Evolutionary conservation across 1,139 yeast species (phyloP).

Genomic region (Eremothecium gossypii): DNA sequence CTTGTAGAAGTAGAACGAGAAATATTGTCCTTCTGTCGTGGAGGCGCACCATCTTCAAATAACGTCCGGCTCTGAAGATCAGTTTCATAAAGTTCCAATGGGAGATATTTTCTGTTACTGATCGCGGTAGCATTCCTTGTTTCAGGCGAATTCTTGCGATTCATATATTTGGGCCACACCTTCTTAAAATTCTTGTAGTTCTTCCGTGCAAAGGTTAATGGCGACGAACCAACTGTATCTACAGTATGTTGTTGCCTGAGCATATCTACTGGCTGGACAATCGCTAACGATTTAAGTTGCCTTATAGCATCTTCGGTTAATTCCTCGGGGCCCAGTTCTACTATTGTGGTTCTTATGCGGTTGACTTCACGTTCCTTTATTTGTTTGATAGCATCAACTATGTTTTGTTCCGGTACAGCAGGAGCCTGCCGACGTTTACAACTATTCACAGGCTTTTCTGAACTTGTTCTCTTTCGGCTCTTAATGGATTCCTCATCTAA

Average conservation of each 20-base stretch:
- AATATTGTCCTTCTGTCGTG: slow-evolving; percentile 4
- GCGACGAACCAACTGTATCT: neutral
- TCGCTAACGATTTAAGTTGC: slow-evolving; percentile 25
- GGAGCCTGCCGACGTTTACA: neutral
- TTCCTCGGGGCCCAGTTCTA: slow-evolving; percentile 21
- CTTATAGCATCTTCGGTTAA: slow-evolving; percentile 28
- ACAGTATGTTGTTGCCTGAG: slow-evolving; percentile 8
- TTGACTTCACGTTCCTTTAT: slow-evolving; percentile 28
- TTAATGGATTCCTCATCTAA: too few relatives aligned
- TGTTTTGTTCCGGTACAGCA: neutral
- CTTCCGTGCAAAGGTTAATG: slow-evolving; percentile 20
- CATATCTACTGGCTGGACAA: slow-evolving; percentile 23
- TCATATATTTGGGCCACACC: slow-evolving; percentile 16
- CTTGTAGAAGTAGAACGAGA: slow-evolving; percentile 9
- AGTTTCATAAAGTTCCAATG: neutral
- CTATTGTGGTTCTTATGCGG: slow-evolving; percentile 19
- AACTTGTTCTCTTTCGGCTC: too few relatives aligned
- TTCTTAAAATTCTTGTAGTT: slow-evolving; percentile 33
- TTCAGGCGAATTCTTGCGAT: neutral
- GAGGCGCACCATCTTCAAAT: slow-evolving; percentile 3
- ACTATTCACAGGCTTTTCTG: neutral
- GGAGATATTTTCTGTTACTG: neutral
- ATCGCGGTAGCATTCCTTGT: neutral
- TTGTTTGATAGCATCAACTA: slow-evolving; percentile 27
- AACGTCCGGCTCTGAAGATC: neutral